Base-by-base conservation (phyloP, 768 basidiomycete genomes). In the Lentinula lateritia region DNA sequence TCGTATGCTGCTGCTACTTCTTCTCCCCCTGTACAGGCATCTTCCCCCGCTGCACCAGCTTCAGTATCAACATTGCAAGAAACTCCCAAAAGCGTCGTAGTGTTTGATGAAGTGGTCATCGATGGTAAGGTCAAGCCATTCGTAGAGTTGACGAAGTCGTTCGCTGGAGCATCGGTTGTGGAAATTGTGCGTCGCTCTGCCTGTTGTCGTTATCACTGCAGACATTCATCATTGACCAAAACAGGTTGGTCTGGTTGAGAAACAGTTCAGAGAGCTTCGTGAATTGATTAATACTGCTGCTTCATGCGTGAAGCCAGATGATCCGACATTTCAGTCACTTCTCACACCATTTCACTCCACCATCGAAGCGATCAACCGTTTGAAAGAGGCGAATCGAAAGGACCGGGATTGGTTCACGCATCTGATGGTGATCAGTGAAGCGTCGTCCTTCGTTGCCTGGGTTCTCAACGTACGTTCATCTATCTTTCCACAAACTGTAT, bases 321-420 rank as follows among this genome's bases (percentile, higher is more conserved):
- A 85, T 61, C 77, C 81, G 36, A 74, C 75, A 3, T 78, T 91
- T 50, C 81, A 77, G 43, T 73, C 75, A 39, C 69, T 95, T 46
- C 76, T 97, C 13, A 75, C 72, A 2, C 91, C 90, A 2, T 81
- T 96, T 50, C 85, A 87, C 58, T 77, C 81, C 16, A 81, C 86
- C 6, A 86, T 98, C 61, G 86, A 87, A 63, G 86, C 85, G 2
- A 85, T 97, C 64, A 80, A 83, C n/a, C 86, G 88, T 48, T 78
- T 89, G 64, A 94, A 94, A 75, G 94, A 96, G 63, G 84, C 86
- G 39, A 87, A 88, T 63, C 76, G 91, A 64, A 85, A 87, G 70
- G 88, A 90, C 58, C 80, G 89, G 60, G 90, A 93, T 50, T 95
- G 90, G 87, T 85, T 83, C 66, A 86, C 83, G 46, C 93, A 95